phyloP scores from a whole-genome alignment of 1,139 yeast genomes.

The Suhomyces panamericanus region DNA sequence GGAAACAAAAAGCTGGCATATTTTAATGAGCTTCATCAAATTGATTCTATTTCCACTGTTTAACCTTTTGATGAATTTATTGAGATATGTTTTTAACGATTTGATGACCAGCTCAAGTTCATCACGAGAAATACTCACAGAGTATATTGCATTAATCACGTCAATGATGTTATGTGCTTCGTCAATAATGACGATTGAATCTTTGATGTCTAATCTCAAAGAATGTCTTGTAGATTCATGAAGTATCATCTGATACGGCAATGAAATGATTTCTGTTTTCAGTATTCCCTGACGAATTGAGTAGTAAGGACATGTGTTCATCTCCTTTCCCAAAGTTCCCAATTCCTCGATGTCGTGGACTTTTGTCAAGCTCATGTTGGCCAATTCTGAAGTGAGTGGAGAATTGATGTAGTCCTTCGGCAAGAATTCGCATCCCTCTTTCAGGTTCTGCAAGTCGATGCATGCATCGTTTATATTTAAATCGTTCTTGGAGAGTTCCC shows the following conservation, averaged over 20 bases:
- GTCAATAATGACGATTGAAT: slow-evolving; percentile 76
- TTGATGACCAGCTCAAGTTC: slow-evolving; percentile 49
- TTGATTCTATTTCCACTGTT: slow-evolving; percentile 76
- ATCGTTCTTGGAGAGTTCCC: slow-evolving; percentile 36
- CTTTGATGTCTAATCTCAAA: slow-evolving; percentile 57
- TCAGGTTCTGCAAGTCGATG: slow-evolving; percentile 59
- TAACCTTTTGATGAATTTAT: slow-evolving; percentile 60
- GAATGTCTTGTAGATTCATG: slow-evolving; percentile 63
- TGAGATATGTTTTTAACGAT: slow-evolving; percentile 55
- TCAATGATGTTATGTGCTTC: slow-evolving; percentile 92
- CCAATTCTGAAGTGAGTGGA: slow-evolving; percentile 45
- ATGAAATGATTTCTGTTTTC: slow-evolving; percentile 69
- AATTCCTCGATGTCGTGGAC: slow-evolving; percentile 86
- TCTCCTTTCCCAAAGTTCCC: slow-evolving; percentile 54
- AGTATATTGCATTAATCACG: slow-evolving; percentile 68
- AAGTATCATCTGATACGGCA: slow-evolving; percentile 82
- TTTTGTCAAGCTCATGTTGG: slow-evolving; percentile 59
- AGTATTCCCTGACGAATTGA: slow-evolving; percentile 59
- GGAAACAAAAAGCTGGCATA: slow-evolving; percentile 51
- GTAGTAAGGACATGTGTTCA: slow-evolving; percentile 80
- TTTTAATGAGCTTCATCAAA: slow-evolving; percentile 60
- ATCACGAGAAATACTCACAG: slow-evolving; percentile 52
- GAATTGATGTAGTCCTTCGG: slow-evolving; percentile 35
- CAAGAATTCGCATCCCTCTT: slow-evolving; percentile 52
- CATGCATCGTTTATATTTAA: slow-evolving; percentile 82